Conservation (phyloP, 495 filamentous ascomycete genomes). For the Aspergillus egyptiacus region DNA sequence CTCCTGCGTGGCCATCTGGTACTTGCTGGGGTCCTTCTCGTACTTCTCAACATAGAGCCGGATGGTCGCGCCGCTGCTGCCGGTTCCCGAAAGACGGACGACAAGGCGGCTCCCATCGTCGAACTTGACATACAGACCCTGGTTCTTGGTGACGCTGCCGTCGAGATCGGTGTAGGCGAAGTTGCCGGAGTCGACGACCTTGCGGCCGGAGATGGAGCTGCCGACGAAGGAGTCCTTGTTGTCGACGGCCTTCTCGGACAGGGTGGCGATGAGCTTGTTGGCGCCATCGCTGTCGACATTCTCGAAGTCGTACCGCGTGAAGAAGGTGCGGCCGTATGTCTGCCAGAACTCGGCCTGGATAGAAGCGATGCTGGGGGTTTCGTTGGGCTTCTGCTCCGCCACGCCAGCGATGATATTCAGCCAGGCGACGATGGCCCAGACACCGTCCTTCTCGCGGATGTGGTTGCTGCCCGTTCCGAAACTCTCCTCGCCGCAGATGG, state of each 20-base stretch:
- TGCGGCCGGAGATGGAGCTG: slow-evolving; percentile 72
- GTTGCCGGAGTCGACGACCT: slow-evolving; percentile 83
- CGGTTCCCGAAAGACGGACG: slow-evolving; percentile 88
- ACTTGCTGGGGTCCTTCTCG: slow-evolving; percentile 66
- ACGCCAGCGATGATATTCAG: slow-evolving; percentile 97
- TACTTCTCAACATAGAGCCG: slow-evolving; percentile 95
- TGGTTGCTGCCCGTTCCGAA: slow-evolving; percentile 99
- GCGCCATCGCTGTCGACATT: slow-evolving; percentile 85
- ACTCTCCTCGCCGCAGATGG: slow-evolving; percentile 96
- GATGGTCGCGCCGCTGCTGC: slow-evolving; percentile 91
- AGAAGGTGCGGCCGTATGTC: slow-evolving; percentile 94
- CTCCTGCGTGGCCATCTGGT: slow-evolving; percentile 76
- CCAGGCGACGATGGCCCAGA: slow-evolving; percentile 97
- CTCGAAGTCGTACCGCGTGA: slow-evolving; percentile 98
- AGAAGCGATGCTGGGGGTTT: slow-evolving; percentile 80
- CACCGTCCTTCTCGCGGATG: slow-evolving; percentile 96
- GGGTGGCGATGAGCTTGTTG: slow-evolving; percentile 73
- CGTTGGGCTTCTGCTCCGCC: slow-evolving; percentile 66
- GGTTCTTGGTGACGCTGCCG: slow-evolving; percentile 89
- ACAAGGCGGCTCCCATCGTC: slow-evolving; percentile 92
- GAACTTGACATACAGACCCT: slow-evolving; percentile 92
- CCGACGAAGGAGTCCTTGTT: slow-evolving; percentile 76
- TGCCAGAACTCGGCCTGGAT: slow-evolving; percentile 98
- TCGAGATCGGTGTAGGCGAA: slow-evolving; percentile 97
- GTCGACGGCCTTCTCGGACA: slow-evolving; percentile 56